A percentile compares a stretch with the other conserved stretches of the same genome.
phyloP scores from a whole-genome alignment of 202 grass and related monocot species.

The Digitaria exilis region DNA sequence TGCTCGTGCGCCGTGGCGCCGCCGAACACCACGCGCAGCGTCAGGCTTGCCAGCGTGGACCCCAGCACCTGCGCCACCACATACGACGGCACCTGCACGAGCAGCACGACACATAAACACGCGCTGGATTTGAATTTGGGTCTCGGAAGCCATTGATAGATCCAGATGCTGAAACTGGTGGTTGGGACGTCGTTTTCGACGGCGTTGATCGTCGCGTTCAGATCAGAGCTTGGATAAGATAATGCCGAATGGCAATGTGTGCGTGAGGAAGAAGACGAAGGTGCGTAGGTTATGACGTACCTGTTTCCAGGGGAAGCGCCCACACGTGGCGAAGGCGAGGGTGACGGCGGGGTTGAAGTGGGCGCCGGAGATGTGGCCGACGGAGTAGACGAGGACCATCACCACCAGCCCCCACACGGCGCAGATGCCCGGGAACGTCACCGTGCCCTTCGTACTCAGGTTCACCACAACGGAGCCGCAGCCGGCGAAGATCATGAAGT shows the following conservation, averaged over 20 bases:
- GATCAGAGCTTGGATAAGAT: not conserved
- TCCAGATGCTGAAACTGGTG: not conserved
- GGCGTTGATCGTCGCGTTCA: not conserved
- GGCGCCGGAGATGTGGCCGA: constrained; percentile 66
- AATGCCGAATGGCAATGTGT: not conserved
- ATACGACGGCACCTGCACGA: constrained; percentile 56
- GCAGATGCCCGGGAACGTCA: constrained; percentile 66
- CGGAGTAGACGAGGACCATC: constrained; percentile 63
- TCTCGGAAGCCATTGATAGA: not conserved
- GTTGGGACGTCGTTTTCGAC: too few relatives aligned
- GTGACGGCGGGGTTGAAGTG: constrained; percentile 77
- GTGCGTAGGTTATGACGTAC: constrained; percentile 4
- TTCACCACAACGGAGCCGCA: constrained; percentile 65
- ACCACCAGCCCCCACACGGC: constrained; percentile 69
- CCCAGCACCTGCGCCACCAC: constrained; percentile 50
- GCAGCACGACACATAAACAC: not conserved
- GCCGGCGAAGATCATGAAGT: constrained; percentile 70
- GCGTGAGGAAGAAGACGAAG: not conserved
- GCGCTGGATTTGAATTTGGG: not conserved
- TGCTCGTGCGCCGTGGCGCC: constrained; percentile 22
- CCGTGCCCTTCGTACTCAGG: constrained; percentile 48
- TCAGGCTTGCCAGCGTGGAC: constrained; percentile 49
- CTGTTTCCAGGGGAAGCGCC: constrained; percentile 65
- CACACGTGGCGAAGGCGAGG: constrained; percentile 57
- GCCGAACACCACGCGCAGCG: constrained; percentile 56